Conservation (phyloP, 768 basidiomycete species). For the Calocybe cyanea region DNA sequence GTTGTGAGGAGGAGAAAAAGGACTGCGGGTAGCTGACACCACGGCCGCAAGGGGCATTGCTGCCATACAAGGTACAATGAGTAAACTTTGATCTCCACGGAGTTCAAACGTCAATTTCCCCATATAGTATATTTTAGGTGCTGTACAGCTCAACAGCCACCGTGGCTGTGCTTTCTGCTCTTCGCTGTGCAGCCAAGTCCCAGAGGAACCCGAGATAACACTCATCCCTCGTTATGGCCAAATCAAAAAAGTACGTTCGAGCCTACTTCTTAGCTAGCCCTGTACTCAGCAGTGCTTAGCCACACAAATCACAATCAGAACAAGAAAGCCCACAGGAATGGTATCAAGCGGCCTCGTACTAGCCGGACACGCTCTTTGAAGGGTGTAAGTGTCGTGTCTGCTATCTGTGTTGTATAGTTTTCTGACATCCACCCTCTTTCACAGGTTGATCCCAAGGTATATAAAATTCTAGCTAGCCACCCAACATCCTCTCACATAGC, state of each 20-base stretch:
- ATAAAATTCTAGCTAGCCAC: slow-evolving; percentile 1
- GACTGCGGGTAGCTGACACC: too few species aligned
- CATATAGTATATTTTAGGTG: slow-evolving; percentile 7
- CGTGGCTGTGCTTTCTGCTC: slow-evolving; percentile 35
- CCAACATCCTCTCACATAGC: slow-evolving; percentile 8
- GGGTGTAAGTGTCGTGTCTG: slow-evolving; percentile 68
- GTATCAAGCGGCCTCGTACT: slow-evolving; percentile 81
- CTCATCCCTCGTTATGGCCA: slow-evolving; percentile 70
- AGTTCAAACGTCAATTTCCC: slow-evolving; percentile 6
- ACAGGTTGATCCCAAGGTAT: slow-evolving; percentile 83
- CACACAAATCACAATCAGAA: slow-evolving; percentile 96
- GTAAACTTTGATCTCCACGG: not conserved
- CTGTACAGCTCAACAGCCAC: slow-evolving; percentile 44
- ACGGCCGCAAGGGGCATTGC: too few species aligned
- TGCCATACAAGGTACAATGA: too few species aligned
- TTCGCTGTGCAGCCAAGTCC: slow-evolving; percentile 10
- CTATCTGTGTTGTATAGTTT: not conserved
- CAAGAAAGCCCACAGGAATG: slow-evolving; percentile 97
- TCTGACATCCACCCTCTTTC: slow-evolving; percentile 2
- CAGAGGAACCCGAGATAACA: slow-evolving; percentile 21
- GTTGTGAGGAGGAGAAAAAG: too few species aligned
- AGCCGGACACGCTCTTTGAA: slow-evolving; percentile 76
- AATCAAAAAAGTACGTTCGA: slow-evolving; percentile 88
- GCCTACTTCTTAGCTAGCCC: not conserved
- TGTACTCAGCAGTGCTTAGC: slow-evolving; percentile 31